These are phyloP conservation scores for Amanita subjunquillea DNA, from an alignment of 768 basidiomycete species.

Conservation along the genomic window DNA sequence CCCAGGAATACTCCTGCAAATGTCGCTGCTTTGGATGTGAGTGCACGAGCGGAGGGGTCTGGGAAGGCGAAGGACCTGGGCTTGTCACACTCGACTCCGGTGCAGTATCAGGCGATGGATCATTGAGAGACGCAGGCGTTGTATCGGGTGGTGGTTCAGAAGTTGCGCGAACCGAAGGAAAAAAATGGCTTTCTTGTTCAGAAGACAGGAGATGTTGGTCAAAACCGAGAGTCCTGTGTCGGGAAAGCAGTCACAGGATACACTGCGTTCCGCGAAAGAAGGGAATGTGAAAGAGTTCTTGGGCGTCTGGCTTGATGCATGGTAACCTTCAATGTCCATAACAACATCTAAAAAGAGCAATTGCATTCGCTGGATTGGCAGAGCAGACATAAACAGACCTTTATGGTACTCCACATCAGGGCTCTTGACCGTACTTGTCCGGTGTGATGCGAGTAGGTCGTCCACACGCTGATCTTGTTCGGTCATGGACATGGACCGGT, in stretches of 20 bases:
- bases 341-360: conserved; percentile 48
- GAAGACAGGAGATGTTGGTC: conserved; percentile 2
- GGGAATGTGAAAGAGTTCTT: conserved; percentile 15
- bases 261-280: background rate
- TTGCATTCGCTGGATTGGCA: background rate
- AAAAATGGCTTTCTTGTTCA: background rate
- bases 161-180: conserved; percentile 34
- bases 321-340: conserved; percentile 76
- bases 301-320: conserved; percentile 30
- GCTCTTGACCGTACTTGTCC: background rate
- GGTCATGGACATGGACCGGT: conserved; percentile 20
- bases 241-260: background rate
- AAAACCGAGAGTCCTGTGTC: conserved; percentile 7
- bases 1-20: conserved; percentile 76
- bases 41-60: conserved; percentile 2
- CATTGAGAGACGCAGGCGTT: background rate
- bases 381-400: background rate
- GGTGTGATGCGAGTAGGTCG: conserved; percentile 20
- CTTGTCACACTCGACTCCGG: conserved; percentile 2
- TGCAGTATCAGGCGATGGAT: background rate
- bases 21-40: conserved; percentile 6
- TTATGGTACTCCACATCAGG: conserved; percentile 35
- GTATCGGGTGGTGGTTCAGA: conserved; percentile 54
- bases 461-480: conserved; percentile 37
- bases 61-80: conserved; percentile 4